Evolutionary conservation across 371 early-diverging fungal genomes (phyloP), one percentile per base, ranked within the genome.

Genomic region (Rhizoclosmatium hyalinum): DNA sequence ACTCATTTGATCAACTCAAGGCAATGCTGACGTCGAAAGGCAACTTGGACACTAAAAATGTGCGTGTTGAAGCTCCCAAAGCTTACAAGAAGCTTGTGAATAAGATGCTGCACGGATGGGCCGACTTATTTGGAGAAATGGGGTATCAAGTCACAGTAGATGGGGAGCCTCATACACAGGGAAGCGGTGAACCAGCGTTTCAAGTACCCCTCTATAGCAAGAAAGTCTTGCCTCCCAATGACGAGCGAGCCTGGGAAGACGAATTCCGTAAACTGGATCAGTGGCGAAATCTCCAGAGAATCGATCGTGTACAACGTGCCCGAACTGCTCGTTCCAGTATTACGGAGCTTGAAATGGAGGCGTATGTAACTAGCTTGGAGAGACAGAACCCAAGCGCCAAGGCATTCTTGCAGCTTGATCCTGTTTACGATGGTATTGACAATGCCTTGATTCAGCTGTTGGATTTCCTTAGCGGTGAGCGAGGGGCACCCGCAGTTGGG

Each of bases 41-140:
- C 4, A 57, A 39, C 24, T 55, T 68, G 10, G 69, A 68, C 57
- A 24, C 69, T 19, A 54, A 56, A 8, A 68, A 68, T 42, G 69
- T 68, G 2, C 69, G 69, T 12, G 58, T 45, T 5, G 43, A 43
- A 17, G 69, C 57, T 1, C 69, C 69, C 10, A 68, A 68, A 43
- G 69, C 69, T 5, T 68, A 68, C 57, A 44, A 21, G 45, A 54
- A 56, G 45, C 57, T 68, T 39, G 69, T 68, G 2, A 44, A 6
- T 17, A n/a, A 46, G 24, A 56, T 39, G 42, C 19, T 68, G 43
- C 69, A 68, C 45, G 69, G 69, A 3, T 68, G 69, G 69, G 69
- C 69, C 12, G 57, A 68, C 42, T 19, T 68, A 5, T 68, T 68
- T 68, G 57, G 19, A 14, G 69, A 68, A 56, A 68, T 68, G 69